Evolutionary conservation across 2,329 filamentous ascomycete genomes (phyloP), one percentile per base, ranked within the genome.

Genomic region (Aspergillus fischeri): DNA sequence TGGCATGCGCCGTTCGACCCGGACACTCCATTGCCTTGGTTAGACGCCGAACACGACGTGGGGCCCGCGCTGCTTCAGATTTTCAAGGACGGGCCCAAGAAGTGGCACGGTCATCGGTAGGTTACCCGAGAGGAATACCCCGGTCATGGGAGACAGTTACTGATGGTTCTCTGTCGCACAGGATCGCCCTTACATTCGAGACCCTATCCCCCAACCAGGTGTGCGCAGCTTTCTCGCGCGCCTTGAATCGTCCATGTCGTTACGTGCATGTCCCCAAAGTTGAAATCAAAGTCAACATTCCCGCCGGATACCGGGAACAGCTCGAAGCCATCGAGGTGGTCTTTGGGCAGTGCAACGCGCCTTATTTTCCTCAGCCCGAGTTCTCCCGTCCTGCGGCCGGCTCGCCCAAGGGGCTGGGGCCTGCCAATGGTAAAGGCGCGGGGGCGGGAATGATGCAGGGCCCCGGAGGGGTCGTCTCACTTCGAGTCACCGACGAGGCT

Each of bases 1-100:
- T 97, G 94, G 94, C 87, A 91, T 70, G 93, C 93, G 1, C 94
- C 94, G 0, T 97, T 97, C 73, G 90, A 96, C 67, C 90, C 91
- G 1, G 85, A 96, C 65, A 89, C 88, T 57, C 91, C 91, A 61
- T 81, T 99, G 41, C 94, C 94, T 0, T 99, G 93, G 92, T 80
- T 99, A 42, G 94, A 99, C 70, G 92, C 92, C 4, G 94, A 97
- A 75, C 93, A 97, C 70, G 94, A 99, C 67, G 88, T 97, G 47
- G 94, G 94, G 3, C 92, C 94, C 1, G 91, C 93, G 2, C 85
- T 97, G 49, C 80, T 96, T 55, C 93, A 97, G 72, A 87, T 97
- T 55, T 93, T 97, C 81, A 97, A 97, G 75, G 92, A 97, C 71
- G 93, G 93, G 1, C 83, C 90, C 4, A 81, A 83, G 63, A 92